Evolutionary conservation across 2,329 filamentous ascomycete genomes (phyloP).

Genomic region (Nectriaceae sp.): DNA sequence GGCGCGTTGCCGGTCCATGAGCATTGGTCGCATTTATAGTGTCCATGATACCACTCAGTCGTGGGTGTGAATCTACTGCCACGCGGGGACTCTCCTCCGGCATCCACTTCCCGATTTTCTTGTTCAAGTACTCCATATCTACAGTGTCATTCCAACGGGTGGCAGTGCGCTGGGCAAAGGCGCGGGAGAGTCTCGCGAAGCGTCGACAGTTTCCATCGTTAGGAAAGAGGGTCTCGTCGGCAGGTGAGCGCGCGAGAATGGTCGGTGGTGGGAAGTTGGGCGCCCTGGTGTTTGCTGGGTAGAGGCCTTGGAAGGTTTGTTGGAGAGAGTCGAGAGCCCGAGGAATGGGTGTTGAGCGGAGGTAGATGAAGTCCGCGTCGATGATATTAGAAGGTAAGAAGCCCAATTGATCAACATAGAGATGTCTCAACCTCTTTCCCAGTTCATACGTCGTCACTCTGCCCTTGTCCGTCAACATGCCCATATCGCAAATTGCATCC

Average conservation of each 20-base stretch:
- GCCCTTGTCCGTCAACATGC: conserved; percentile 76
- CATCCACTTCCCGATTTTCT: conserved; percentile 82
- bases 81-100: conserved; percentile 67
- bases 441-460: conserved; percentile 71
- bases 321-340: conserved; percentile 78
- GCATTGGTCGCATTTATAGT: conserved; percentile 87
- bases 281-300: conserved; percentile 55
- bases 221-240: conserved; percentile 78
- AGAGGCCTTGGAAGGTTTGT: conserved; percentile 74
- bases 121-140: conserved; percentile 83
- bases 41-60: conserved; percentile 90
- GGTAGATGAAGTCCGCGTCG: conserved; percentile 63
- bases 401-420: conserved; percentile 74
- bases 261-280: conserved; percentile 59
- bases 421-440: conserved; percentile 65
- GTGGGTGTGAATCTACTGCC: conserved; percentile 80
- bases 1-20: conserved; percentile 70
- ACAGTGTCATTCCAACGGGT: conserved; percentile 73
- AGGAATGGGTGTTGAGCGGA: conserved; percentile 73
- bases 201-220: conserved; percentile 75
- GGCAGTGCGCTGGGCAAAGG: conserved; percentile 72
- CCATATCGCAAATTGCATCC: conserved; percentile 79
- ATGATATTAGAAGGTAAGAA: conserved; percentile 68
- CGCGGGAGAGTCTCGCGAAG: conserved; percentile 67
- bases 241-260: conserved; percentile 64